A percentile compares a stretch with the other conserved stretches of the same genome.
Conservation (phyloP, 2,329 filamentous ascomycete species). For the Neobulgaria alba region DNA sequence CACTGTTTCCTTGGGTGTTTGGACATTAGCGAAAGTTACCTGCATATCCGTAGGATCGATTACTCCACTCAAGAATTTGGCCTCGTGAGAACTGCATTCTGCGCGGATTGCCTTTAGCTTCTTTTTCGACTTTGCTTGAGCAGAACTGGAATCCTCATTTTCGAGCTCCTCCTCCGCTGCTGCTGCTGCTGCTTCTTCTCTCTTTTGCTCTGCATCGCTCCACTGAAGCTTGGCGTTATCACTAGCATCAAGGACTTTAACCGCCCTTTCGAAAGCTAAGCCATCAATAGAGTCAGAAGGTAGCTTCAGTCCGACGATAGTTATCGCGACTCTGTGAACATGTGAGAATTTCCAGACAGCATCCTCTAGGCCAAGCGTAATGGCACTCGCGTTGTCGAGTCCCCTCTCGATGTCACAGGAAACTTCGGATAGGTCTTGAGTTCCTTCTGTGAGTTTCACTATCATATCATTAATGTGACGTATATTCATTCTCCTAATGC, state of each 20-base stretch:
- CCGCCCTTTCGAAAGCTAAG: conserved; percentile 30
- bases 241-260: conserved; percentile 35
- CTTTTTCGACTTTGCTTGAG: conserved; percentile 20
- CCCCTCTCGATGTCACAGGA: conserved; percentile 22
- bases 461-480: conserved; percentile 58
- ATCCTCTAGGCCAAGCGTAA: conserved; percentile 35
- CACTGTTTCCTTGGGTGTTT: conserved; percentile 72
- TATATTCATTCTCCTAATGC: conserved; percentile 50
- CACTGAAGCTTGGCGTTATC: conserved; percentile 39
- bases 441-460: conserved; percentile 22
- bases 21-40: conserved; percentile 81
- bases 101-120: conserved; percentile 37
- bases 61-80: conserved; percentile 71
- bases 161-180: conserved; percentile 25
- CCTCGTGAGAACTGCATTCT: conserved; percentile 68
- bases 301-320: conserved; percentile 36
- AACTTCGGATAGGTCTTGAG: conserved; percentile 7
- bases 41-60: conserved; percentile 74
- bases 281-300: conserved; percentile 27
- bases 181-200: conserved; percentile 30
- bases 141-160: conserved; percentile 25
- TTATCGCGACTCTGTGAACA: conserved; percentile 50
- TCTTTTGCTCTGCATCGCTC: conserved; percentile 33
- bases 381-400: conserved; percentile 18
- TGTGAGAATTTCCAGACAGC: conserved; percentile 50